Percentiles rank a stretch among this genome's conserved stretches.
Evolutionary conservation across 1,284 basidiomycete species (phyloP).

Genomic region (Ceratobasidium sp.): DNA sequence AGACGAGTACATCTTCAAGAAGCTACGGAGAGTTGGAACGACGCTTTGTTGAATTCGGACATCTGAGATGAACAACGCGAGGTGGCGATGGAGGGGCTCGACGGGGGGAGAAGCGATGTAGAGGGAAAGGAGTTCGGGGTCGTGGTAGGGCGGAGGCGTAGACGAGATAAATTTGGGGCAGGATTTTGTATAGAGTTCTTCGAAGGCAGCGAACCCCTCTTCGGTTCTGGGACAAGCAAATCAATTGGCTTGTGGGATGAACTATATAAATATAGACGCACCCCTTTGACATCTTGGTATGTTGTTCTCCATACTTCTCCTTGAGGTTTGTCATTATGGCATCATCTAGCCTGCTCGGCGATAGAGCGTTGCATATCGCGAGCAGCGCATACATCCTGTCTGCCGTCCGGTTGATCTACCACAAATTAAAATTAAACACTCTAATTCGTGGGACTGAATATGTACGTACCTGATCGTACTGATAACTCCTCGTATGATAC

Average conservation of each 20-base stretch:
- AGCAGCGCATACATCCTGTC: conserved; percentile 98
- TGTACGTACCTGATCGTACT: conserved; percentile 86
- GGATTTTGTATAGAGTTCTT: conserved; percentile 94
- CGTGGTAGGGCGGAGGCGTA: conserved; percentile 94
- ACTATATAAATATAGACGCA: conserved; percentile 56
- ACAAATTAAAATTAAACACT: too few relatives aligned
- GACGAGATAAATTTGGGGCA: conserved; percentile 97
- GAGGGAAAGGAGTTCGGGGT: conserved; percentile 72
- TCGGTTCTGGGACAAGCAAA: conserved; percentile 61
- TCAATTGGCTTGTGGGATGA: neutral
- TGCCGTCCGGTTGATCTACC: conserved; percentile 93
- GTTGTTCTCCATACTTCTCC: conserved; percentile 93
- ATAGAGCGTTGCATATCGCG: conserved; percentile 92
- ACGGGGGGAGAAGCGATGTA: conserved; percentile 66
- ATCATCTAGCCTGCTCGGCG: conserved; percentile 91
- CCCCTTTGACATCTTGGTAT: conserved; percentile 87
- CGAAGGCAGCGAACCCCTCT: conserved; percentile 86
- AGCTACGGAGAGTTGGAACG: conserved; percentile 88
- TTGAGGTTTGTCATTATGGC: conserved; percentile 93
- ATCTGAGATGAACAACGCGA: conserved; percentile 84
- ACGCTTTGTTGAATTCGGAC: conserved; percentile 76
- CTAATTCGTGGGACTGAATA: neutral
- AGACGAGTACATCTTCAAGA: conserved; percentile 95
- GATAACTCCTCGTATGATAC: conserved; percentile 95
- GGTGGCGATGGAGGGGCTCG: conserved; percentile 88